These are phyloP conservation scores for Posidonia oceanica DNA, from an alignment of 116 monocot species.

Conservation along the genomic window DNA sequence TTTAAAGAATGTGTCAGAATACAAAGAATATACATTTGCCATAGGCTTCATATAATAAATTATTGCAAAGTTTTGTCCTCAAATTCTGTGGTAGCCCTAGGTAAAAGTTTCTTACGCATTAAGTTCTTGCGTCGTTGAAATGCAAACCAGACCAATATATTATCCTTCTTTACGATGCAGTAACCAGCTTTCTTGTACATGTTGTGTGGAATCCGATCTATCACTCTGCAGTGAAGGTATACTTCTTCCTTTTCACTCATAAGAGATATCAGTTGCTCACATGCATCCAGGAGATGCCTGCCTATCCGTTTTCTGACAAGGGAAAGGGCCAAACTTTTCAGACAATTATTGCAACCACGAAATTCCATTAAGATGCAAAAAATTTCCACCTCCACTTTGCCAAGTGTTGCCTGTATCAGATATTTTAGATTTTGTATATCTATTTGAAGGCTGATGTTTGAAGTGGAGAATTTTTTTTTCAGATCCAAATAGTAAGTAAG, in stretches of 20 bases:
- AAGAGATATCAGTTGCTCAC: slow-evolving; percentile 56
- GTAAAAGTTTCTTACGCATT: slow-evolving; percentile 16
- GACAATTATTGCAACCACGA: background rate
- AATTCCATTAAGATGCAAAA: background rate
- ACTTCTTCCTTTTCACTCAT: slow-evolving; percentile 31
- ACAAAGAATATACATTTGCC: background rate
- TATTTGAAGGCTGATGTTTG: too few species aligned
- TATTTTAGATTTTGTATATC: too few species aligned
- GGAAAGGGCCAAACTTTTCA: background rate
- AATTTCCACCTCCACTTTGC: too few species aligned
- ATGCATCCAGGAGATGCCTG: slow-evolving; percentile 58
- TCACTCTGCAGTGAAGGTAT: slow-evolving; percentile 75
- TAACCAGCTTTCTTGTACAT: slow-evolving; percentile 74
- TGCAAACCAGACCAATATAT: slow-evolving; percentile 48
- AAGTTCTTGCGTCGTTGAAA: slow-evolving; percentile 67
- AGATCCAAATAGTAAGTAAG: too few species aligned
- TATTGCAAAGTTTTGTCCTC: background rate
- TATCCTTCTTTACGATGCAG: slow-evolving; percentile 38
- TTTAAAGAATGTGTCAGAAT: background rate
- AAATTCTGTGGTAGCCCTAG: background rate
- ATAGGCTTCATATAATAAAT: background rate
- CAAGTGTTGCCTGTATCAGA: too few species aligned
- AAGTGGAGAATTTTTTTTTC: too few species aligned
- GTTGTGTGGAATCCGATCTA: slow-evolving; percentile 37
- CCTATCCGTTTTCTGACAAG: slow-evolving; percentile 60